phyloP scores from a whole-genome alignment of 306 rosid genomes.

The Rosa lucieae region DNA sequence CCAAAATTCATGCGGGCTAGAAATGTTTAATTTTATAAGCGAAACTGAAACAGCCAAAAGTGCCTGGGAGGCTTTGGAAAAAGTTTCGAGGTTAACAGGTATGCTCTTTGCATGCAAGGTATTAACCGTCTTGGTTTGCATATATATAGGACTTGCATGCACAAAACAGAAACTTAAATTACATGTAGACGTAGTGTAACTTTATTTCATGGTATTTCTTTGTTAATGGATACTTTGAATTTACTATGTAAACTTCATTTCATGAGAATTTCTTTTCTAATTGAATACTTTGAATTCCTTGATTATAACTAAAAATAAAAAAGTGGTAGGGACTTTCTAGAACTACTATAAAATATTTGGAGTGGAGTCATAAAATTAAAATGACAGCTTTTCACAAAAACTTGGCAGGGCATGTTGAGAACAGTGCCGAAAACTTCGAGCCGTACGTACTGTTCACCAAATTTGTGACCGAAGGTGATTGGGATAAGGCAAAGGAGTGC shows the following conservation, averaged over 20 bases:
- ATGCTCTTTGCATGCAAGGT: not conserved
- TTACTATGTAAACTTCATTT: no score
- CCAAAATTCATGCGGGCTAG: not conserved
- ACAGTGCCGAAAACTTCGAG: not conserved
- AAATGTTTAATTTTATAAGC: not conserved
- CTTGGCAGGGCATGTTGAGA: not conserved
- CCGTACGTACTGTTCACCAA: not conserved
- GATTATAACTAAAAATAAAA: no score
- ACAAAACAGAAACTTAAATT: no score
- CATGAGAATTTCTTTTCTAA: no score
- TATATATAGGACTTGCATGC: no score
- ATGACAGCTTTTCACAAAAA: not conserved
- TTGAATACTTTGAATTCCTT: no score
- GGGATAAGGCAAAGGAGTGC: not conserved
- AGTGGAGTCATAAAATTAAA: not conserved
- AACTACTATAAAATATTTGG: no score
- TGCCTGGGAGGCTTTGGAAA: slow-evolving; percentile 1
- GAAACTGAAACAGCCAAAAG: not conserved
- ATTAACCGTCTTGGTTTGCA: no score
- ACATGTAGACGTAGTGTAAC: no score
- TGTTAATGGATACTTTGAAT: no score
- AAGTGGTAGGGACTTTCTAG: no score
- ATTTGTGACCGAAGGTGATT: not conserved
- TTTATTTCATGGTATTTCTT: no score
- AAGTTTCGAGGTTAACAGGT: not conserved